A percentile compares a stretch with the other conserved stretches of the same genome.
Evolutionary conservation across 2,329 filamentous ascomycete species (phyloP).

Genomic region (Aspergillus novofumigatus): DNA sequence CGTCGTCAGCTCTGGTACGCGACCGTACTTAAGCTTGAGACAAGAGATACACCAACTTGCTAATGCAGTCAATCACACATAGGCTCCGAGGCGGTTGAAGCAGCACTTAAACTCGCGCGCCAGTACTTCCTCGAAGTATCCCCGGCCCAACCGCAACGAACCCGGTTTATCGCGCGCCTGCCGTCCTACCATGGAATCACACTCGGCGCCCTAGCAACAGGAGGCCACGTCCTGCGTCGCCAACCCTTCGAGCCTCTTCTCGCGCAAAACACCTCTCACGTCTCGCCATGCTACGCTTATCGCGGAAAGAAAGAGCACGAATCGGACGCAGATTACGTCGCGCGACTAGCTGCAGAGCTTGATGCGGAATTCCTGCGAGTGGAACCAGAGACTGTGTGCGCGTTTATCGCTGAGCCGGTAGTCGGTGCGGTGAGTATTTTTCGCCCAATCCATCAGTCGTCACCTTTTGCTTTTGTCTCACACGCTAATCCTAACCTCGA

Average conservation of each 20-base stretch:
- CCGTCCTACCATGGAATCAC: slow-evolving; percentile 70
- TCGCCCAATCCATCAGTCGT: not conserved
- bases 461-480: not conserved
- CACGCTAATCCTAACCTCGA: not conserved
- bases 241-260: slow-evolving; percentile 60
- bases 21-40: not conserved
- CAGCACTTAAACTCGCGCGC: slow-evolving; percentile 61
- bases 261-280: slow-evolving; percentile 52
- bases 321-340: slow-evolving; percentile 56
- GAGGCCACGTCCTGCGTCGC: slow-evolving; percentile 59
- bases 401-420: slow-evolving; percentile 69
- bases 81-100: slow-evolving; percentile 67
- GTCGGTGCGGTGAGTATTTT: slow-evolving; percentile 59
- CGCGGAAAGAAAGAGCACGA: slow-evolving; percentile 52
- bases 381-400: slow-evolving; percentile 63
- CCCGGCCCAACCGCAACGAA: slow-evolving; percentile 50
- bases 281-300: slow-evolving; percentile 66
- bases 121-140: slow-evolving; percentile 62
- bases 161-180: slow-evolving; percentile 60
- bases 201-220: slow-evolving; percentile 61
- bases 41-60: not conserved
- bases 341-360: slow-evolving; percentile 59
- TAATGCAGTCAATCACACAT: not conserved
- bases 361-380: slow-evolving; percentile 62
- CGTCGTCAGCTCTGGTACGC: slow-evolving; percentile 54